phyloP scores from a whole-genome alignment of 208 protist genomes.

The Endotrypanum monterogeii region DNA sequence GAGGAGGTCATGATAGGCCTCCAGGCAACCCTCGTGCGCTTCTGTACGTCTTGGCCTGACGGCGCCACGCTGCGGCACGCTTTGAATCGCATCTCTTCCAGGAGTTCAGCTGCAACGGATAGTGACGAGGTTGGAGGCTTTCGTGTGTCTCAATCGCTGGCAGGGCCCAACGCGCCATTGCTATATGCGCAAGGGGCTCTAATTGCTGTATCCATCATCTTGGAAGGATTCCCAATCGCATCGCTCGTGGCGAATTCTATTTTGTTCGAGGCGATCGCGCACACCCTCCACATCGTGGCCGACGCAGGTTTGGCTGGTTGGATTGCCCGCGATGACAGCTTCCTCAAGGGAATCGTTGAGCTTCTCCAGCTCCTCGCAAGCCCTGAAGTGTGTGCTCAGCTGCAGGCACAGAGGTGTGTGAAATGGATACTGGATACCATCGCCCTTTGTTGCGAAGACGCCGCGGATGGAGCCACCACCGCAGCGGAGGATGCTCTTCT shows the following conservation, averaged over 20 bases:
- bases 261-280: constrained; percentile 17
- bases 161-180: constrained; percentile 2
- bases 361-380: constrained; percentile 36
- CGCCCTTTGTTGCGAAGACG: constrained; percentile 23
- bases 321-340: constrained; percentile 38
- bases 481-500: neutral
- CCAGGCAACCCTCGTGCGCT: constrained; percentile 23
- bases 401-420: constrained; percentile 27
- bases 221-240: constrained; percentile 17
- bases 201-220: constrained; percentile 18
- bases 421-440: constrained; percentile 15
- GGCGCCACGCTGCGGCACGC: constrained; percentile 22
- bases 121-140: neutral
- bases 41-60: constrained; percentile 25
- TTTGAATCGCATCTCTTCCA: constrained; percentile 8
- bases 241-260: constrained; percentile 20
- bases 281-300: constrained; percentile 21
- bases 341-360: constrained; percentile 48
- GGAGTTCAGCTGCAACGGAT: neutral
- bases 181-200: constrained; percentile 27
- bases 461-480: neutral
- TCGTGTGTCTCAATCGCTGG: neutral
- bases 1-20: constrained; percentile 12
- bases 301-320: constrained; percentile 33
- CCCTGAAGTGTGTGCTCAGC: constrained; percentile 19